Evolutionary conservation across 495 filamentous ascomycete species (phyloP), one percentile per base, ranked within the genome.

Genomic region (Podospora anserina): DNA sequence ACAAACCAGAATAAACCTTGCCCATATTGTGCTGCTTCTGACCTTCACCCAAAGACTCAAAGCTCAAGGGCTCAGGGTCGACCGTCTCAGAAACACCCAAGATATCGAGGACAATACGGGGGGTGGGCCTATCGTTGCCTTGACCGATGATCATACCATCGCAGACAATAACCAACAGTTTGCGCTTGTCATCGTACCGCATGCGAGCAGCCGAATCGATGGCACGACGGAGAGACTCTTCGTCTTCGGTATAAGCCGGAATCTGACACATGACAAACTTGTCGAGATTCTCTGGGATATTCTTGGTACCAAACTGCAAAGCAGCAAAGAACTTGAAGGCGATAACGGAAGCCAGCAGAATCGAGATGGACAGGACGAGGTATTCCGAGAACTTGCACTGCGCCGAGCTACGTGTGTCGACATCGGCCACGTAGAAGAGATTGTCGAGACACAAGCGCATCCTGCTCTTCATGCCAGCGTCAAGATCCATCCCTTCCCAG

Each of bases 111-210:
- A 98, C 96, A 70, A 99, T 99, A 65, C 93, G 87, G 7, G 95
- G 95, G 11, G 95, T 99, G 9, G 96, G 92, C 62, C 91, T 87
- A 76, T 99, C 95, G 78, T 99, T 99, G 71, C 95, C 95, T 81
- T 97, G 93, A 68, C 95, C 95, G 70, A 99, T 94, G 80, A 99
- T 98, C 94, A 99, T 98, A 82, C 95, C 95, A 76, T 99, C 95
- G 74, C 95, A 99, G 67, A 99, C 85, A 61, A 99, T 85, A 68
- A 97, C 89, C 61, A 99, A 82, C 13, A 99, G 85, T 81, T 99
- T 99, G 71, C 95, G 91, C 81, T 98, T 98, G 80, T 99, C 94
- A 74, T 99, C 95, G 77, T 99, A 99, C 65, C 87, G 86, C 93
- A 99, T 97, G 68, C 93, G 88, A 20, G 95, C 93, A 70, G 93